A percentile compares a stretch with the other conserved stretches of the same genome.
Evolutionary conservation across 2,329 filamentous ascomycete genomes (phyloP).

Genomic region (Fusarium austroafricanum): DNA sequence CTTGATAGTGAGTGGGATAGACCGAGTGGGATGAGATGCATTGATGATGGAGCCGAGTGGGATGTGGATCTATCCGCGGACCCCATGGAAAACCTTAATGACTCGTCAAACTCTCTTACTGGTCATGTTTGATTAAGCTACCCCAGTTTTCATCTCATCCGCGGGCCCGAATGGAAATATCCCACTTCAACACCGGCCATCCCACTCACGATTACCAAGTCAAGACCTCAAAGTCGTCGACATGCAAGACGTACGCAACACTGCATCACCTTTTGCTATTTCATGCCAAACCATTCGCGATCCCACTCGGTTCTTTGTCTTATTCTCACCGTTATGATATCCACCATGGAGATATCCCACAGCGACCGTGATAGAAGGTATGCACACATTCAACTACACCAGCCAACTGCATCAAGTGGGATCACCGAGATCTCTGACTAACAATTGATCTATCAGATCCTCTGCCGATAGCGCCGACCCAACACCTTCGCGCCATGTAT

Average conservation of each 20-base stretch:
- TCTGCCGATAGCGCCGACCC: slow-evolving; percentile 28
- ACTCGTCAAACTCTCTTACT: fast-evolving
- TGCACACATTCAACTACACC: background rate
- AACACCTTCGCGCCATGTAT: slow-evolving; percentile 46
- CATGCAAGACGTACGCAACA: slow-evolving; percentile 23
- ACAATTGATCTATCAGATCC: slow-evolving; percentile 18
- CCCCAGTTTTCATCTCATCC: slow-evolving; percentile 6
- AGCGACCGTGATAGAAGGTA: slow-evolving; percentile 23
- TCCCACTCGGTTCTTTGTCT: slow-evolving; percentile 32
- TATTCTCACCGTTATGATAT: slow-evolving; percentile 5
- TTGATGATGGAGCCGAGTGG: slow-evolving; percentile 25
- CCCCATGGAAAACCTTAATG: background rate
- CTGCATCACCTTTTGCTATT: background rate
- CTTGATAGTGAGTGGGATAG: background rate
- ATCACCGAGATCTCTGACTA: slow-evolving; percentile 23
- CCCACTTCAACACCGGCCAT: slow-evolving; percentile 34
- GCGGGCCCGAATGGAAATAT: slow-evolving; percentile 20
- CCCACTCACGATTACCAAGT: slow-evolving; percentile 44
- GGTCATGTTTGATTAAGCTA: fast-evolving
- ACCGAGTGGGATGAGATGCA: slow-evolving; percentile 16
- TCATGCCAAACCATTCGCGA: slow-evolving; percentile 10
- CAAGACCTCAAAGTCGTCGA: slow-evolving; percentile 8
- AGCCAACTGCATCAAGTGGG: slow-evolving; percentile 13
- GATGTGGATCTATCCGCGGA: slow-evolving; percentile 1
- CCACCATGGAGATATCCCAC: slow-evolving; percentile 42